phyloP scores from a whole-genome alignment of 768 basidiomycete genomes.

The Amanita pseudoporphyria region DNA sequence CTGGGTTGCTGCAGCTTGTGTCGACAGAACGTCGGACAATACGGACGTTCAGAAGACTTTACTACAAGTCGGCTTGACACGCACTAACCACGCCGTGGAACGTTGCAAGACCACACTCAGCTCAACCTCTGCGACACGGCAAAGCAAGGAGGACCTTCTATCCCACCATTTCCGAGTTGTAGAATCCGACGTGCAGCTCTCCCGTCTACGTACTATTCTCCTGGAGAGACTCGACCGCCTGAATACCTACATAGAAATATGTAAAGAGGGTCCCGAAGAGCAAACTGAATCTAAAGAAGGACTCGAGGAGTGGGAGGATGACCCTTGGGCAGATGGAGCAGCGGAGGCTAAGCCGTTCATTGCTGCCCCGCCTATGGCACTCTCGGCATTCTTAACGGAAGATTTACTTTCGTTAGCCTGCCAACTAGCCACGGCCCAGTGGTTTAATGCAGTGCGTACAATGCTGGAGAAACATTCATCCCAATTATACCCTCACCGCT shows the following conservation, averaged over 20 bases:
- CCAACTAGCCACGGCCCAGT: slow-evolving; percentile 52
- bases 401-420: slow-evolving; percentile 52
- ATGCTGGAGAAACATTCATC: slow-evolving; percentile 49
- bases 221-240: slow-evolving; percentile 59
- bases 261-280: slow-evolving; percentile 28
- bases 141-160: slow-evolving; percentile 22
- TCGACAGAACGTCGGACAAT: slow-evolving; percentile 57
- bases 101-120: slow-evolving; percentile 31
- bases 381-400: slow-evolving; percentile 54
- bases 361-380: slow-evolving; percentile 30
- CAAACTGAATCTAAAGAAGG: slow-evolving; percentile 36
- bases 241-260: slow-evolving; percentile 63
- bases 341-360: slow-evolving; percentile 20
- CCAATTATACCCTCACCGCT: slow-evolving; percentile 59
- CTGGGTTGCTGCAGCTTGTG: slow-evolving; percentile 71
- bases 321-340: slow-evolving; percentile 59
- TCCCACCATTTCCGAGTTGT: slow-evolving; percentile 43
- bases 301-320: slow-evolving; percentile 66
- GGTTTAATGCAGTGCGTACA: slow-evolving; percentile 46
- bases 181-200: slow-evolving; percentile 57
- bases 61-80: slow-evolving; percentile 52
- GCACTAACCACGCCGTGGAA: slow-evolving; percentile 41
- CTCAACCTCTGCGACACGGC: slow-evolving; percentile 8
- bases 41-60: slow-evolving; percentile 44
- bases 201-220: slow-evolving; percentile 56